Evolutionary conservation across 192 early-diverging fungal species (phyloP).

Genomic region (Dissophora ornata): DNA sequence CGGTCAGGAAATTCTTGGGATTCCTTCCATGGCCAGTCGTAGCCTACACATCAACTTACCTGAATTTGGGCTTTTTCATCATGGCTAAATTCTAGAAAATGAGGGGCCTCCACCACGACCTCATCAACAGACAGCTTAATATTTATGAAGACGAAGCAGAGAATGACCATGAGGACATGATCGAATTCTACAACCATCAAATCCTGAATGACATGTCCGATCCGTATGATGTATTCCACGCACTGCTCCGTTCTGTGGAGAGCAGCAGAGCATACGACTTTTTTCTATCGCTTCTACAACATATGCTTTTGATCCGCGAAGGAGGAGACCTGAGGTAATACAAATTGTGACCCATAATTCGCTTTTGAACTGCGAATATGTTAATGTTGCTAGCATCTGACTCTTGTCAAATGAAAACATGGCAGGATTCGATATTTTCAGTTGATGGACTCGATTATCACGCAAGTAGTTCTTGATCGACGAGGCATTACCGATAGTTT

Average conservation of each 20-base stretch:
- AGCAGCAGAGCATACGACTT: conserved; percentile 77
- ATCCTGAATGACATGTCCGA: conserved; percentile 79
- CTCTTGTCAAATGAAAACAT: too few species aligned
- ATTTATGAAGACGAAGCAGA: conserved; percentile 75
- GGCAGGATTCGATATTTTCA: conserved; percentile 82
- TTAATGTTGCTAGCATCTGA: too few species aligned
- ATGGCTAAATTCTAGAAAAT: conserved; percentile 58
- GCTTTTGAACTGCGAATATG: too few species aligned
- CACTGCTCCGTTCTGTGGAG: conserved; percentile 74
- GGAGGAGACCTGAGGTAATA: conserved; percentile 69
- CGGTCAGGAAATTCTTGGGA: too few species aligned
- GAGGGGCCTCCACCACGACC: conserved; percentile 65
- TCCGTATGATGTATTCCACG: conserved; percentile 78
- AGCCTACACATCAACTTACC: too few species aligned
- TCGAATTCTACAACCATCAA: conserved; percentile 65
- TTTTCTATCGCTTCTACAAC: conserved; percentile 79
- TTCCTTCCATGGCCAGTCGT: too few species aligned
- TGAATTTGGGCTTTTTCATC: background rate
- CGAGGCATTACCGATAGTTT: conserved; percentile 70
- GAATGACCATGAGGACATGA: conserved; percentile 64
- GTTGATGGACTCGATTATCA: conserved; percentile 79
- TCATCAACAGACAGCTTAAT: conserved; percentile 71
- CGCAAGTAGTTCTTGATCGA: conserved; percentile 83
- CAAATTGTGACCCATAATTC: too few species aligned
- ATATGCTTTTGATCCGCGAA: conserved; percentile 77